Evolutionary conservation across 2,329 filamentous ascomycete species (phyloP).

Genomic region (Trichoderma asperellum): DNA sequence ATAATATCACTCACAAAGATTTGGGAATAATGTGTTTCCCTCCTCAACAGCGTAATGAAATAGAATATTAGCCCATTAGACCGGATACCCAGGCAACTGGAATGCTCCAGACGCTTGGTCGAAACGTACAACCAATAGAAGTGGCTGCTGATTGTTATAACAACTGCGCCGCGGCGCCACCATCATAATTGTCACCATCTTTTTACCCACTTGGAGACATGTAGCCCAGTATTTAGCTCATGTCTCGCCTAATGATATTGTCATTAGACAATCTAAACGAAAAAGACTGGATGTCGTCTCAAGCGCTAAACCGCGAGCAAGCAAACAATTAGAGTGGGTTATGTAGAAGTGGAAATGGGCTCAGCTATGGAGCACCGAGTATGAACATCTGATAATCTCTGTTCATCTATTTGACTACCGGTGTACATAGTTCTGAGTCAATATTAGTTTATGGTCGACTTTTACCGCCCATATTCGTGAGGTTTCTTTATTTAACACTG

Average conservation of each 20-base stretch:
- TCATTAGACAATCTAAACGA: neutral
- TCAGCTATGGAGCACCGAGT: neutral
- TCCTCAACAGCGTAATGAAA: neutral
- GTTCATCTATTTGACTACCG: neutral
- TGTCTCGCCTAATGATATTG: neutral
- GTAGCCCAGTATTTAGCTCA: neutral
- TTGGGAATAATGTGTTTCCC: neutral
- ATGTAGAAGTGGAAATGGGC: neutral
- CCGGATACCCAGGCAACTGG: neutral
- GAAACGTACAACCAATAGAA: neutral
- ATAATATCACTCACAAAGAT: neutral
- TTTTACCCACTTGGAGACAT: neutral
- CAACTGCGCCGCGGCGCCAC: neutral
- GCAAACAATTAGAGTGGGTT: neutral
- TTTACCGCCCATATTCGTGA: too few species aligned
- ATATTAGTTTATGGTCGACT: too few species aligned
- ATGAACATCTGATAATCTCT: neutral
- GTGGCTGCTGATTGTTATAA: too few species aligned
- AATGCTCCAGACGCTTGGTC: neutral
- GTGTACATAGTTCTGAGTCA: neutral
- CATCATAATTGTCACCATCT: neutral
- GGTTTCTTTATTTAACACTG: too few species aligned
- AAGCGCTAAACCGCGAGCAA: neutral
- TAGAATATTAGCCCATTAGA: neutral
- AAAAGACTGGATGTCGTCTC: neutral